Evolutionary conservation across 2,329 filamentous ascomycete genomes (phyloP), one percentile per base, ranked within the genome.

Genomic region (Hypomyces rosellus): DNA sequence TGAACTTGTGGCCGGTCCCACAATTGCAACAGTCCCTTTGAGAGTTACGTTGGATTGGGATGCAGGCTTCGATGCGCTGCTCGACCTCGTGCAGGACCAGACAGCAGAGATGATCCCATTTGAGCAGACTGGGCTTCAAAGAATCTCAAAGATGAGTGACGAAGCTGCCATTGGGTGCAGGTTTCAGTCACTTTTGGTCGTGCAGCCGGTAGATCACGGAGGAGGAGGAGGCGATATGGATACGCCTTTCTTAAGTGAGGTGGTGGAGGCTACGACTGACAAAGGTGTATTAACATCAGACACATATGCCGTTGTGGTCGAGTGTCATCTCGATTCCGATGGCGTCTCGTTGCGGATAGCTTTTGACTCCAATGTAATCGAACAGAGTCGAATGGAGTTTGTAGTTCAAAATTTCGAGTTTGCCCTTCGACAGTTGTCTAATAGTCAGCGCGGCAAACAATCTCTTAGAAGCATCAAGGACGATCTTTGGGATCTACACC

Each of bases 401-500:
- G 12, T 49, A 13, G 30, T 49, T 6, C 15, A 43, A 16, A 39
- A 40, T 12, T 22, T 49, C 13, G 47, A 37, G n/a, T 22, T 13
- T 36, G 34, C 37, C 9, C 33, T 49, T 13, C 16, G 16, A 15
- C 47, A 49, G 33, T 34, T 49, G 13, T 7, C 25, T 8, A 34
- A 16, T 3, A 33, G 20, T 3, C 6, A 12, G 12, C 15, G 36
- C 13, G n/a, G 25, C 13, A 15, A 9, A 30, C 39, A 49, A 30
- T 25, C 15, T 9, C 20, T 48, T 4, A 30, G 16, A 2, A 22
- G 16, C 15, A 25, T 49, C 22, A 20, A 39, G 25, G 9, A n/a
- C 16, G 34, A 18, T 14, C 30, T 25, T 33, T 15, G 30, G 34
- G 38, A 48, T 15, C 13, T 15, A 2, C 6, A 13, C 4, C 73